Evolutionary conservation across 2,329 filamentous ascomycete genomes (phyloP).

Genomic region (Botrytis fragariae): DNA sequence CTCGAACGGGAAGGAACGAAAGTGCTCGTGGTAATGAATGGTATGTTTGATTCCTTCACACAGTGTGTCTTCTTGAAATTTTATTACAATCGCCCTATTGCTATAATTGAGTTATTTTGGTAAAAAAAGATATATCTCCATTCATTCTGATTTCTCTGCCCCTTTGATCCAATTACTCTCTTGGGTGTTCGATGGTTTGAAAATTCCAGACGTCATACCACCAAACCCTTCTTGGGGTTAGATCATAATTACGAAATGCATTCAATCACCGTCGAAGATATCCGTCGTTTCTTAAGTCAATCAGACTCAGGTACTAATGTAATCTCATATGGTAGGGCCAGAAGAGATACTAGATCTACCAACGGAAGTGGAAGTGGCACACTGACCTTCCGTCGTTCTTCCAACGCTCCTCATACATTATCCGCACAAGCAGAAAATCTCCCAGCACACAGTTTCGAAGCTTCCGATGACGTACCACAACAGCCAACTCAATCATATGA

Average conservation of each 20-base stretch:
- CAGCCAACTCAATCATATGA: conserved; percentile 44
- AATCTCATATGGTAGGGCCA: conserved; percentile 46
- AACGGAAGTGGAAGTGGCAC: conserved; percentile 47
- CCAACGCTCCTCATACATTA: conserved; percentile 51
- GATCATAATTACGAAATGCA: background rate
- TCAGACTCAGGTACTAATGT: background rate
- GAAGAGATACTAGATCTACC: conserved; percentile 55
- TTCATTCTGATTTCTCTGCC: background rate
- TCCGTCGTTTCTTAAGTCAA: background rate
- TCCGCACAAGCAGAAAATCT: conserved; percentile 30
- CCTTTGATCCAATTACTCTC: background rate
- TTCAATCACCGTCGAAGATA: background rate
- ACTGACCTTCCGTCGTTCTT: conserved; percentile 62
- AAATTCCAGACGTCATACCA: conserved; percentile 6
- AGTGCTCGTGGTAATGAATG: conserved; percentile 63
- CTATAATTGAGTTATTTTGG: background rate
- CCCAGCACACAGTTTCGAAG: conserved; percentile 28
- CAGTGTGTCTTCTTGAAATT: background rate
- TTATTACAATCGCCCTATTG: background rate
- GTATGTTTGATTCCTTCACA: conserved; percentile 47
- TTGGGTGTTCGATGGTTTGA: background rate
- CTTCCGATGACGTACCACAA: conserved; percentile 32
- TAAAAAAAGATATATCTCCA: background rate
- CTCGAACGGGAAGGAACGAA: conserved; percentile 47
- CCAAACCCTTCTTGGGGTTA: background rate